Evolutionary conservation across 805 yeast genomes (phyloP).

Genomic region (Torulaspora franciscae): DNA sequence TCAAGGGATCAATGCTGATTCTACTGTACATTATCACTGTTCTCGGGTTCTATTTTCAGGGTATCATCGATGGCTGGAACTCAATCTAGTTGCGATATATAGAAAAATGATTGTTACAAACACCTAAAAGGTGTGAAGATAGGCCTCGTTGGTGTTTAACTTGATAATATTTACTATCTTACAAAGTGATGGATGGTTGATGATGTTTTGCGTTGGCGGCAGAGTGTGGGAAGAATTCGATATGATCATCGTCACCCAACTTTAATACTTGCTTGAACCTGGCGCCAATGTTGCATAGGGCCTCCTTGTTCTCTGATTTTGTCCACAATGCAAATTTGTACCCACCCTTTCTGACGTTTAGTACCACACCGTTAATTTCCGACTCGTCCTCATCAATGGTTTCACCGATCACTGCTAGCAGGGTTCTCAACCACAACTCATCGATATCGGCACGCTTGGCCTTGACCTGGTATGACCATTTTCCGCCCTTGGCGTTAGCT

Average conservation of each 20-base stretch:
- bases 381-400: conserved; percentile 79
- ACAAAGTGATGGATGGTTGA: conserved; percentile 34
- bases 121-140: conserved; percentile 1
- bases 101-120: conserved; percentile 2
- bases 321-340: conserved; percentile 93
- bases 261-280: conserved; percentile 81
- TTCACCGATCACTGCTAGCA: conserved; percentile 91
- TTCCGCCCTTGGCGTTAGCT: conserved; percentile 85
- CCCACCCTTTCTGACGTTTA: conserved; percentile 77
- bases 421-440: conserved; percentile 86
- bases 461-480: conserved; percentile 79
- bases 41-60: conserved; percentile 70
- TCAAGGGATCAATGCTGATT: conserved; percentile 86
- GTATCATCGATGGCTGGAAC: conserved; percentile 24
- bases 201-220: conserved; percentile 34
- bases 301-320: conserved; percentile 59
- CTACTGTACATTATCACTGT: conserved; percentile 70
- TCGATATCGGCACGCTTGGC: conserved; percentile 62
- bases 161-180: conserved; percentile 19
- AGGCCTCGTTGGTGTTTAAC: conserved; percentile 1
- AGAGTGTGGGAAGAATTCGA: conserved; percentile 58
- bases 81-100: neutral
- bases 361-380: conserved; percentile 91
- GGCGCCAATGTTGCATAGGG: conserved; percentile 72
- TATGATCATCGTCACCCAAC: conserved; percentile 64